These are phyloP conservation scores for Meyerozyma carpophila DNA, from an alignment of 1,139 yeast genomes.

Conservation along the genomic window DNA sequence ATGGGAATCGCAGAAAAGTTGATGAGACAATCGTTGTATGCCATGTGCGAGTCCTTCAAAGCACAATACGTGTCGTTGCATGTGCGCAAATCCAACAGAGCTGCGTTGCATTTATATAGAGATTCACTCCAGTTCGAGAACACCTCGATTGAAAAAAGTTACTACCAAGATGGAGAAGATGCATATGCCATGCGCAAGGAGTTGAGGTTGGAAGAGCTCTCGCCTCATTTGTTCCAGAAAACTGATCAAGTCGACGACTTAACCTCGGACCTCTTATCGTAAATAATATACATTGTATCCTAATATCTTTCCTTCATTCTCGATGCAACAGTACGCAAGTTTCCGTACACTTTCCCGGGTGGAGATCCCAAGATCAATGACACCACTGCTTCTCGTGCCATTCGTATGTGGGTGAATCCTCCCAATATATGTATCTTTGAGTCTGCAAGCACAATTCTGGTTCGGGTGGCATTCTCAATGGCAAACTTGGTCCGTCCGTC, in stretches of 20 bases:
- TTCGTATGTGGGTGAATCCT: slow-evolving; percentile 92
- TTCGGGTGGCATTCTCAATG: slow-evolving; percentile 95
- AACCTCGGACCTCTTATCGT: slow-evolving; percentile 24
- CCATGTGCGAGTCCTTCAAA: slow-evolving; percentile 75
- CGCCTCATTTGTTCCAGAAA: slow-evolving; percentile 52
- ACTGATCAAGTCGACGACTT: slow-evolving; percentile 49
- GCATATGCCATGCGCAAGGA: slow-evolving; percentile 92
- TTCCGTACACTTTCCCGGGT: slow-evolving; percentile 97
- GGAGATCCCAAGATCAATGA: slow-evolving; percentile 95
- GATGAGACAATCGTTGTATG: slow-evolving; percentile 79
- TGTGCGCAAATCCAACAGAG: slow-evolving; percentile 89
- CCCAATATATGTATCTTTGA: slow-evolving; percentile 94
- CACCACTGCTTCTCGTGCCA: slow-evolving; percentile 96
- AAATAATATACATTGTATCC: slow-evolving; percentile 4
- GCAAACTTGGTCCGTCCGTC: slow-evolving; percentile 99
- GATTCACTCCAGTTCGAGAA: slow-evolving; percentile 83
- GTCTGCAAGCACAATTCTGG: slow-evolving; percentile 96
- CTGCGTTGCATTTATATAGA: slow-evolving; percentile 87
- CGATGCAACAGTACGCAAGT: slow-evolving; percentile 92
- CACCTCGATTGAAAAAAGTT: slow-evolving; percentile 72
- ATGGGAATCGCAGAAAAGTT: slow-evolving; percentile 93
- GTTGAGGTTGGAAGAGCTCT: slow-evolving; percentile 51
- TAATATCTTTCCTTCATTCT: slow-evolving; percentile 94
- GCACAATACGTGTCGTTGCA: slow-evolving; percentile 87
- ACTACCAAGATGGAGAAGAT: slow-evolving; percentile 97